A percentile compares a stretch with the other conserved stretches of the same genome.
These are phyloP conservation scores for Ustilago cynodontis DNA, from an alignment of 1,284 basidiomycete genomes.

Conservation along the genomic window DNA sequence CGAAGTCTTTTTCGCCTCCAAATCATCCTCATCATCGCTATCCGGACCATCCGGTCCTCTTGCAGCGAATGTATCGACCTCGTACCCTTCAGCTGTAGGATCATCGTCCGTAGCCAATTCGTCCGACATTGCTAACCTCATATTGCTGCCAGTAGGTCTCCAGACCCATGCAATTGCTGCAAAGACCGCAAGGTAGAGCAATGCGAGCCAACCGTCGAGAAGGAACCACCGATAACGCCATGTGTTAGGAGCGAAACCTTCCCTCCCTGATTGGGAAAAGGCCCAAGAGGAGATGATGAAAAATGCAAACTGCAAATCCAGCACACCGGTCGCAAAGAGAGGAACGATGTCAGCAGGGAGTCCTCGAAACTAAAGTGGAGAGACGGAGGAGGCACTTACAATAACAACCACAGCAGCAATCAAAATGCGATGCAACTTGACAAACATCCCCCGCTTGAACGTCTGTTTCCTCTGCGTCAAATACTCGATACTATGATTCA, in stretches of 20 bases:
- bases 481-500: conserved; percentile 63
- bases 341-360: neutral
- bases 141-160: conserved; percentile 91
- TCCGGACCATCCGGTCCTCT: conserved; percentile 45
- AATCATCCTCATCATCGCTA: conserved; percentile 52
- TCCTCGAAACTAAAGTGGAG: neutral
- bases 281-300: conserved; percentile 92
- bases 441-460: conserved; percentile 70
- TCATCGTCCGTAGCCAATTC: conserved; percentile 81
- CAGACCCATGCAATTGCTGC: conserved; percentile 87
- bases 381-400: conserved; percentile 64
- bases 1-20: conserved; percentile 36
- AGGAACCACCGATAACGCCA: conserved; percentile 96
- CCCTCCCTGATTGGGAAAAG: conserved; percentile 88
- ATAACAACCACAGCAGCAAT: conserved; percentile 85
- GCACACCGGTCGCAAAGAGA: neutral
- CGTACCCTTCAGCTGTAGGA: conserved; percentile 81
- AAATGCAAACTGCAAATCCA: conserved; percentile 73
- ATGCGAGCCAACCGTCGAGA: conserved; percentile 91
- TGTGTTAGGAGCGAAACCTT: conserved; percentile 93
- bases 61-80: conserved; percentile 77
- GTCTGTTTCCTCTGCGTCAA: conserved; percentile 65
- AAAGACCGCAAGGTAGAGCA: conserved; percentile 77
- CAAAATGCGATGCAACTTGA: conserved; percentile 85
- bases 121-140: conserved; percentile 74